Evolutionary conservation across 2,329 filamentous ascomycete species (phyloP).

Genomic region (Diplodia mutila): DNA sequence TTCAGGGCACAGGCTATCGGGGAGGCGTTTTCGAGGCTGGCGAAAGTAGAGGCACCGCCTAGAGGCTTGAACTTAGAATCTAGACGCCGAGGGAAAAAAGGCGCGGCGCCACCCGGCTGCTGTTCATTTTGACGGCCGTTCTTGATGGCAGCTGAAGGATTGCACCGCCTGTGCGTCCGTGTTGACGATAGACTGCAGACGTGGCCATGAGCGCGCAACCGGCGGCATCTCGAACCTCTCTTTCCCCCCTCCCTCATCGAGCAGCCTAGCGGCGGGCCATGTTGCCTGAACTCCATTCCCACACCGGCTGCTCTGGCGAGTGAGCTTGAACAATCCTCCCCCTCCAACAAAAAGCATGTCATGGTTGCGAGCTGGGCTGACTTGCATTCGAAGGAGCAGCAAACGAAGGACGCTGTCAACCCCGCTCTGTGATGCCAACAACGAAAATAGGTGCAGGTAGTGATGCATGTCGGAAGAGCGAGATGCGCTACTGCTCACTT

Average conservation of each 20-base stretch:
- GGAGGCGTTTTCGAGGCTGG: neutral
- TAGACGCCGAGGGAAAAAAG: neutral
- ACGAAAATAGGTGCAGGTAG: neutral
- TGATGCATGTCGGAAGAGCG: neutral
- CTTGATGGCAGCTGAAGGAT: neutral
- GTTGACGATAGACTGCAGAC: neutral
- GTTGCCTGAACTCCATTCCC: neutral
- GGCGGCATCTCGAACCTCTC: neutral
- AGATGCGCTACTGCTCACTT: neutral
- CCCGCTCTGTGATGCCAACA: neutral
- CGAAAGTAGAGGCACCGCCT: neutral
- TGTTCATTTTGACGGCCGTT: neutral
- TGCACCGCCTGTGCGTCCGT: neutral
- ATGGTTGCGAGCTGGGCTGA: neutral
- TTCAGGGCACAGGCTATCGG: neutral
- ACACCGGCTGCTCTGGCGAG: neutral
- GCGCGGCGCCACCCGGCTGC: neutral
- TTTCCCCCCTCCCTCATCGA: neutral
- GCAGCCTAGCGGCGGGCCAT: neutral
- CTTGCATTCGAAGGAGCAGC: neutral
- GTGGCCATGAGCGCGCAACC: neutral
- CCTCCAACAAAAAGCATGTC: neutral
- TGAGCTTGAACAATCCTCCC: neutral
- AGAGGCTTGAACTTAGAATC: neutral
- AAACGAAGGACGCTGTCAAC: neutral